phyloP scores from a whole-genome alignment of 2,329 filamentous ascomycete species.

The Fusarium virguliforme region DNA sequence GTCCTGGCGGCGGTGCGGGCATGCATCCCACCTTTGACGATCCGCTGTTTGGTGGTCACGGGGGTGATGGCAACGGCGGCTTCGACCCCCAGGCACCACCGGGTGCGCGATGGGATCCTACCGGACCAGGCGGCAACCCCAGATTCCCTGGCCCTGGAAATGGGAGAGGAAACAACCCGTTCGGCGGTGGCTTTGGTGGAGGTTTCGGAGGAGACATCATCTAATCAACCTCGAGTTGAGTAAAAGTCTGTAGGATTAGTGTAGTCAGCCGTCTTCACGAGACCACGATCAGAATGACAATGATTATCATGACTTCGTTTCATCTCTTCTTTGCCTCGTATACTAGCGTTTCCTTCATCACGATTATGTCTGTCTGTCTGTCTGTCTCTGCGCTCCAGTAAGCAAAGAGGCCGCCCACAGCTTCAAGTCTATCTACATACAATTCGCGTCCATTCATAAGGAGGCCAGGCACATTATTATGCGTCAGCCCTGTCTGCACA shows the following conservation, averaged over 20 bases:
- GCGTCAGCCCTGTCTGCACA: conserved; percentile 1
- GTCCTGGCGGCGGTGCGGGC: conserved; percentile 77
- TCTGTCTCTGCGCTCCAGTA: not conserved
- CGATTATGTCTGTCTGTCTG: not conserved
- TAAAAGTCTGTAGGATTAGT: conserved; percentile 23
- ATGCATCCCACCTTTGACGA: conserved; percentile 99
- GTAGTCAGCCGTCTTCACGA: conserved; percentile 23
- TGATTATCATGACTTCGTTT: not conserved
- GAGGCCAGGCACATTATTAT: conserved; percentile 16
- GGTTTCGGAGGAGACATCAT: conserved; percentile 56
- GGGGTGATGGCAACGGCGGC: conserved; percentile 52
- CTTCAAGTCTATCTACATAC: conserved; percentile 46
- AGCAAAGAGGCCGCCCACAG: conserved; percentile 19
- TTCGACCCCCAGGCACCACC: conserved; percentile 83
- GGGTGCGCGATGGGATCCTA: conserved; percentile 91
- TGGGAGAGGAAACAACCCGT: conserved; percentile 58
- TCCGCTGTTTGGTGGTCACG: conserved; percentile 77
- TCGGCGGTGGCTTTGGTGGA: conserved; percentile 59
- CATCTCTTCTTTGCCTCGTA: conserved; percentile 6
- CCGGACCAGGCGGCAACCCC: conserved; percentile 76
- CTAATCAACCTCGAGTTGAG: conserved; percentile 20
- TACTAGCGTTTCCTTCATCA: conserved; percentile 5
- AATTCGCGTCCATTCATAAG: conserved; percentile 45
- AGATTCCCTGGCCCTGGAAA: conserved; percentile 64
- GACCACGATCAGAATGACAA: conserved; percentile 36